Base-by-base conservation (phyloP, 495 filamentous ascomycete species). In the Penicillium alfredii region DNA sequence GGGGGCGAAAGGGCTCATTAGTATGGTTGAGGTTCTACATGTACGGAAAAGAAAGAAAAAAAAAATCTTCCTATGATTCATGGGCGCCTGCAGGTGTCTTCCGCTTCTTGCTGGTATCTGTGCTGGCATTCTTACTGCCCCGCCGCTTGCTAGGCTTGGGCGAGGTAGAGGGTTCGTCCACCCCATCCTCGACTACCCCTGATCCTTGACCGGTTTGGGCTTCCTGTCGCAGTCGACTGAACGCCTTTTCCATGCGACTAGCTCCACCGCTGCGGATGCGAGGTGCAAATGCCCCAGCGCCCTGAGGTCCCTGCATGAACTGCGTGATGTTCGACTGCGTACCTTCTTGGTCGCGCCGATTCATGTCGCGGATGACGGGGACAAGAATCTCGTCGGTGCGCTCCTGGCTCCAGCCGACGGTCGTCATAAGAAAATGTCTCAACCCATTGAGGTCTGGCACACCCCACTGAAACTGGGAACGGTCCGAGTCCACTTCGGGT, bases 311-410 rank as follows among this genome's bases (percentile, higher is more conserved):
- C 13, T 70, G 66, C 58, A 97, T 92, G 54, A 78, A 98, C 15
- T 78, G 71, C n/a, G 92, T 98, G 45, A 98, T 94, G 55, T 97
- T 98, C 19, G 77, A 80, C 69, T 98, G 92, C 12, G 89, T 95
- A 1, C 93, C 92, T 58, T 97, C 92, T 8, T 73, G 70, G 41
- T 82, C 80, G 21, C 90, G 68, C 2, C 75, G 73, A 58, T 96
- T 96, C 86, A 97, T 93, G 54, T 97, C 93, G 30, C 78, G 71
- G 21, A 98, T 87, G 0, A 98, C 93, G 0, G 92, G 92, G 7
- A 97, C 84, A 3, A 98, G 74, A 2, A 97, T 82, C 55, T 97
- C 90, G 44, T 97, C 93, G 0, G 90, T 96, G 13, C 86, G 72
- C 52, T 94, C 89, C 52, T 82, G 78, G 30, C 71, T 76, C 92